Evolutionary conservation across 768 basidiomycete genomes (phyloP).

Genomic region (Serendipita vermifera): DNA sequence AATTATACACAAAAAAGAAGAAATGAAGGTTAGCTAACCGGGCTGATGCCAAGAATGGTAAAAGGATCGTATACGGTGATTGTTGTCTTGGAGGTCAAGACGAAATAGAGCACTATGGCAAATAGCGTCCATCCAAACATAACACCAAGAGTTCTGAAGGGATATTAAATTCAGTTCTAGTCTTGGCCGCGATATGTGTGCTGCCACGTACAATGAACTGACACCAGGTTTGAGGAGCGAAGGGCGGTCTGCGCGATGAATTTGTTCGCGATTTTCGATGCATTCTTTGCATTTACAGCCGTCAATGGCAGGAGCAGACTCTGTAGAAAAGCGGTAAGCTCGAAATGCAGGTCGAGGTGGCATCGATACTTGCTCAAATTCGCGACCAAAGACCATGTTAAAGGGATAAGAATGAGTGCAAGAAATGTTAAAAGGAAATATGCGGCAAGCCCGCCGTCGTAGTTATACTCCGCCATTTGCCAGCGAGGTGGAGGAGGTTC

Average conservation of each 20-base stretch:
- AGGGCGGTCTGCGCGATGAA: conserved; percentile 18
- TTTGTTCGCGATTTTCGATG: conserved; percentile 36
- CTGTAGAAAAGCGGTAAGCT: not conserved
- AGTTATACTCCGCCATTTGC: conserved; percentile 42
- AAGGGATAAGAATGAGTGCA: conserved; percentile 65
- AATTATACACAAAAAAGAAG: not conserved
- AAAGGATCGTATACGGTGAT: conserved; percentile 84
- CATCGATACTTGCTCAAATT: conserved; percentile 13
- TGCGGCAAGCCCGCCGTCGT: conserved; percentile 71
- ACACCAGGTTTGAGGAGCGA: conserved; percentile 1
- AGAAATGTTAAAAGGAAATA: conserved; percentile 90
- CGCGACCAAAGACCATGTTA: conserved; percentile 36
- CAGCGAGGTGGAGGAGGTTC: not conserved
- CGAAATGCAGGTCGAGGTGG: conserved; percentile 12
- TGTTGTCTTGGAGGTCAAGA: conserved; percentile 42
- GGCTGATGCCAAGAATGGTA: conserved; percentile 70
- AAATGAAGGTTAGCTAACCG: conserved; percentile 38
- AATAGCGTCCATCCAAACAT: conserved; percentile 63
- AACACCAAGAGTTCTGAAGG: conserved; percentile 43
- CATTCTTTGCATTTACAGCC: conserved; percentile 57
- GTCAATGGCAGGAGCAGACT: not conserved
- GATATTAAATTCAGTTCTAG: not conserved
- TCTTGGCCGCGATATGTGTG: conserved; percentile 19
- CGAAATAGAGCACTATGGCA: conserved; percentile 53
- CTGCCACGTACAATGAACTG: not conserved